Conservation (phyloP, 768 basidiomycete species). For the Mycena venus region DNA sequence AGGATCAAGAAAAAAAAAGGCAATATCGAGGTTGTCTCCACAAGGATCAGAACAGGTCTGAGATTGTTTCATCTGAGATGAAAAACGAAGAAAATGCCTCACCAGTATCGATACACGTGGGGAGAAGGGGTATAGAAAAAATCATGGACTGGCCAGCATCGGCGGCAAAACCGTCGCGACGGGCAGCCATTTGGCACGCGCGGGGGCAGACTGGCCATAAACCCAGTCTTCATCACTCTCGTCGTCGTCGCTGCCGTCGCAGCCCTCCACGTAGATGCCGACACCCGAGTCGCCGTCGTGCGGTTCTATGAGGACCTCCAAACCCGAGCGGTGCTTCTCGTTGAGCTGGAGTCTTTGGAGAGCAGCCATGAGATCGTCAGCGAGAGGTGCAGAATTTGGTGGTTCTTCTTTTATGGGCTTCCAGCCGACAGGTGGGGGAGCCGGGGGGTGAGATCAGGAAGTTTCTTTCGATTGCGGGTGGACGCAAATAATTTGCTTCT, state of each 20-base stretch:
- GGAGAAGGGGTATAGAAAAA: conserved; percentile 42
- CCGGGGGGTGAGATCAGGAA: conserved; percentile 99
- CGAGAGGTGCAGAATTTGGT: conserved; percentile 25
- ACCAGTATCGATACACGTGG: conserved; percentile 22
- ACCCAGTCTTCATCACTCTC: conserved; percentile 69
- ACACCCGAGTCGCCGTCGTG: conserved; percentile 76
- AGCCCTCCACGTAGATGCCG: conserved; percentile 84
- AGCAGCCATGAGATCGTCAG: conserved; percentile 27
- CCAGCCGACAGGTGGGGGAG: conserved; percentile 97
- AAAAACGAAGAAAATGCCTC: not conserved
- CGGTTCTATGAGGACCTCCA: conserved; percentile 77
- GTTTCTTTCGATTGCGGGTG: conserved; percentile 89
- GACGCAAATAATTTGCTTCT: conserved; percentile 72
- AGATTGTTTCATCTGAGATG: conserved; percentile 32
- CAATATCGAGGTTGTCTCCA: conserved; percentile 33
- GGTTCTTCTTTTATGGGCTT: conserved; percentile 69
- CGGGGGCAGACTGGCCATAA: conserved; percentile 70
- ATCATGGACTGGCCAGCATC: conserved; percentile 71
- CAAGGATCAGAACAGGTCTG: conserved; percentile 34
- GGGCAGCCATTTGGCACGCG: conserved; percentile 64
- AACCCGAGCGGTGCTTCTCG: conserved; percentile 51
- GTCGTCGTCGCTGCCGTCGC: conserved; percentile 56
- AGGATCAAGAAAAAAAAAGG: conserved; percentile 30
- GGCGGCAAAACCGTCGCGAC: conserved; percentile 72
- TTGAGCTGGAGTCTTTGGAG: conserved; percentile 62